These are phyloP conservation scores for Acanthamoeba culbertsoni DNA, from an alignment of 208 protist species.

Conservation along the genomic window DNA sequence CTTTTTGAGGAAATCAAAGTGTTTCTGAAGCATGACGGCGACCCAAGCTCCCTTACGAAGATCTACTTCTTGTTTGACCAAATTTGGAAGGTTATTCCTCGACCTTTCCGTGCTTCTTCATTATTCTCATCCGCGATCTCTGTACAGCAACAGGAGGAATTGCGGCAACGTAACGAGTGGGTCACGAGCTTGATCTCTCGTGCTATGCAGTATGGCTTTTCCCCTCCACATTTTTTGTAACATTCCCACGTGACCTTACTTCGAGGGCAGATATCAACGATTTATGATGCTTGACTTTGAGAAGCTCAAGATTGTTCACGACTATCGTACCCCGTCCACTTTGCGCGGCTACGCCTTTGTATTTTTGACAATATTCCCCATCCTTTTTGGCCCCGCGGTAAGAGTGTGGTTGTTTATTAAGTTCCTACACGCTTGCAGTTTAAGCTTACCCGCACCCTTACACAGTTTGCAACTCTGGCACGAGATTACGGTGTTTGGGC, in stretches of 20 bases:
- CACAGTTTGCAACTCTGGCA: background rate
- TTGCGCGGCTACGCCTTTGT: constrained; percentile 18
- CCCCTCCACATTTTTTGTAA: background rate
- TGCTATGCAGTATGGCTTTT: background rate
- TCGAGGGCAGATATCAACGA: background rate
- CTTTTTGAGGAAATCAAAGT: constrained; percentile 26
- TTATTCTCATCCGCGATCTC: background rate
- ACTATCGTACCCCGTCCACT: background rate
- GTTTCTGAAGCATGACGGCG: background rate
- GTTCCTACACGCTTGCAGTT: background rate
- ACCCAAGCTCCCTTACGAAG: background rate
- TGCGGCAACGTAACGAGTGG: background rate
- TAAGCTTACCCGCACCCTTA: background rate
- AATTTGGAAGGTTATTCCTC: background rate
- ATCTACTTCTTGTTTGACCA: constrained; percentile 23
- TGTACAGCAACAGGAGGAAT: constrained; percentile 22
- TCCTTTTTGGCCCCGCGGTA: constrained; percentile 30
- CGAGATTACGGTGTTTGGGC: background rate
- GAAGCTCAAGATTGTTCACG: constrained; percentile 8
- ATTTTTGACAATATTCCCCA: constrained; percentile 2
- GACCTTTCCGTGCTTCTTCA: background rate
- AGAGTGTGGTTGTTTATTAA: background rate
- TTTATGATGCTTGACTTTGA: constrained; percentile 54
- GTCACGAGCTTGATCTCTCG: background rate
- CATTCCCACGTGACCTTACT: background rate